A percentile compares a stretch with the other conserved stretches of the same genome.
Evolutionary conservation across 495 filamentous ascomycete species (phyloP).

Genomic region (Aspergillus mulundensis): DNA sequence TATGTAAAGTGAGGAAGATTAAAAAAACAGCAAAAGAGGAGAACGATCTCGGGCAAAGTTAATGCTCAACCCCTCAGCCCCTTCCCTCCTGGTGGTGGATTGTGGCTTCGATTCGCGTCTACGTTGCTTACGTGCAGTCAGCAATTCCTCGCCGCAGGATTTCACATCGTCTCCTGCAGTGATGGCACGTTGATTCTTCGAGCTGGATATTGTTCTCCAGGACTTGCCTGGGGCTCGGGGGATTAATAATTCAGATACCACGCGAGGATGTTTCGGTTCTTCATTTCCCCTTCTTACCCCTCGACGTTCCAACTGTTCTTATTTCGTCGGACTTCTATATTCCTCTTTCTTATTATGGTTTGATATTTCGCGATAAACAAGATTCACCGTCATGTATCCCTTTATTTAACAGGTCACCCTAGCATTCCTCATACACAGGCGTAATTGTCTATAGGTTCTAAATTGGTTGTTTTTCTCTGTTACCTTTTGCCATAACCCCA

Average conservation of each 20-base stretch:
- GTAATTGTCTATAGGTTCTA: conserved; percentile 34
- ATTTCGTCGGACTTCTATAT: neutral
- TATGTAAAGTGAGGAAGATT: conserved; percentile 63
- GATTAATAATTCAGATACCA: conserved; percentile 1
- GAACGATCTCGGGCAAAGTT: conserved; percentile 8
- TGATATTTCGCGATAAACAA: conserved; percentile 48
- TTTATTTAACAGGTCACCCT: conserved; percentile 19
- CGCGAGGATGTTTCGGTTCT: conserved; percentile 9
- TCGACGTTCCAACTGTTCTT: conserved; percentile 18
- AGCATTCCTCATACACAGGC: conserved; percentile 48
- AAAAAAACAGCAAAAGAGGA: neutral
- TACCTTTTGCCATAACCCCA: conserved; percentile 5
- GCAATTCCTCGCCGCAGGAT: neutral
- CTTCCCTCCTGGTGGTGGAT: conserved; percentile 12
- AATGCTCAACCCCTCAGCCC: conserved; percentile 11
- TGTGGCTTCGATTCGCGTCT: conserved; percentile 4
- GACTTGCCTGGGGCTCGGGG: neutral
- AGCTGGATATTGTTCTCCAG: neutral
- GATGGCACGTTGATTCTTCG: neutral
- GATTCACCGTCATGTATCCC: conserved; percentile 60
- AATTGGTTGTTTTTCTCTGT: conserved; percentile 25
- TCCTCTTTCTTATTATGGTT: conserved; percentile 17
- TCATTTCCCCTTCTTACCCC: conserved; percentile 13
- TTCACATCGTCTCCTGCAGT: conserved; percentile 10
- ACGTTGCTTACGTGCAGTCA: neutral